Base-by-base conservation (phyloP, 2,329 filamentous ascomycete species). In the Lachnellula hyalina region DNA sequence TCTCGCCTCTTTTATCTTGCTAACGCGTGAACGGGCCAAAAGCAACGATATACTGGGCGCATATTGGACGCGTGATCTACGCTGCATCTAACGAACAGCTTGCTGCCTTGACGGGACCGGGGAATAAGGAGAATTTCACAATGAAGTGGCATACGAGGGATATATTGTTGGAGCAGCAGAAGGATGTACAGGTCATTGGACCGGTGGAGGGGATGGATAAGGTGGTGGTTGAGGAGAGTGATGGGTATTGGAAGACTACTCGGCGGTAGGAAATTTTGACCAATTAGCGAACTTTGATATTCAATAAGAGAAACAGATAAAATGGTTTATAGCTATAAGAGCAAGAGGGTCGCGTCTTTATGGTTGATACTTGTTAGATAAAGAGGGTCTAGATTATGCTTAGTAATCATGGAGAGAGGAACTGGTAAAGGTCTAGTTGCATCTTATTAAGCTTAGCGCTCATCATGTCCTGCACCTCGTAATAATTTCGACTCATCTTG, bases 41-140 rank as follows among this genome's bases (percentile, higher is more conserved):
- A 38, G 73, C 71, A 5, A 74, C 74, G 2, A 71, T 76, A 45
- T 75, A 76, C 60, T 80, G 77, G 77, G 76, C 77, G 40, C 75
- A 79, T 61, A 80, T 81, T 53, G 78, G 78, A 5, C 69, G 77
- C 2, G 65, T 81, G 36, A 71, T 80, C 4, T 81, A 79, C 60
- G 74, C 75, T 3, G 78, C 75, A 1, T 74, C 73, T 47, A 78
- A 80, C 61, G 72, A 74, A 55, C 70, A 73, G 51, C 61, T 80
- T 58, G 70, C 72, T 15, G 63, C 67, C 36, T 57, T 80, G 44
- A 78, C 75, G 0, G 77, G 77, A 0, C 67, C 67, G 2, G 74
- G 73, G 1, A 80, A 80, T 59, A 67, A 71, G 56, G 77, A 79
- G 65, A 80, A 80, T 55, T 75, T 80, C 58, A 80, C 77, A 1